Conservation (phyloP, 352 stramenopile genomes). For the Phytophthora niederhauseri region DNA sequence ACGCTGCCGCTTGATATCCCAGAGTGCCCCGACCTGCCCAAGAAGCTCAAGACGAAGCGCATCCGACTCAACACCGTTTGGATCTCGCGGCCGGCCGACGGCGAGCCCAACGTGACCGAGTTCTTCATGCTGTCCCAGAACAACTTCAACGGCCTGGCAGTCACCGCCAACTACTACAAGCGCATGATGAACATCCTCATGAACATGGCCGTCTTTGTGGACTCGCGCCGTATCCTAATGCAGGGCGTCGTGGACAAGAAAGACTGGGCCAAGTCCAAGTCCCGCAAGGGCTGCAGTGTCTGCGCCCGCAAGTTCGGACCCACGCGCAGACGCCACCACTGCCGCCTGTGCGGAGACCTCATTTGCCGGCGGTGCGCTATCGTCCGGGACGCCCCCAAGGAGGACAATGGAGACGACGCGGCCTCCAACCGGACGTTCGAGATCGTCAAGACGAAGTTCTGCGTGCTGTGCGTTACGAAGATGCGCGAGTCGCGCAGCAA, state of each 20-base stretch:
- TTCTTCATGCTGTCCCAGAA: slow-evolving; percentile 73
- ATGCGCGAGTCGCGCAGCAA: slow-evolving; percentile 46
- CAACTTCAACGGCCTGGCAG: slow-evolving; percentile 51
- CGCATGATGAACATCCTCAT: slow-evolving; percentile 65
- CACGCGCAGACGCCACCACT: slow-evolving; percentile 76
- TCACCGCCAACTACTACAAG: slow-evolving; percentile 52
- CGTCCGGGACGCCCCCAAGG: slow-evolving; percentile 54
- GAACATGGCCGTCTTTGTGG: slow-evolving; percentile 64
- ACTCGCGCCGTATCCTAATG: slow-evolving; percentile 65
- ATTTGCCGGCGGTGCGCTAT: slow-evolving; percentile 77
- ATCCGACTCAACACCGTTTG: slow-evolving; percentile 57
- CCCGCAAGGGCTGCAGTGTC: slow-evolving; percentile 61
- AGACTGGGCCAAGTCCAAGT: slow-evolving; percentile 54
- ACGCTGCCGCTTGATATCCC: slow-evolving; percentile 67
- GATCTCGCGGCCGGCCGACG: slow-evolving; percentile 45
- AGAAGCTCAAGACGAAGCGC: slow-evolving; percentile 61
- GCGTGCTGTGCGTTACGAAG: slow-evolving; percentile 64
- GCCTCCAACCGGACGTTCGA: slow-evolving; percentile 50
- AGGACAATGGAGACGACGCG: slow-evolving; percentile 12
- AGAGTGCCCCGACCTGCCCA: slow-evolving; percentile 61
- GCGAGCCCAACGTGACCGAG: slow-evolving; percentile 45
- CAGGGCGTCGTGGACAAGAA: slow-evolving; percentile 50
- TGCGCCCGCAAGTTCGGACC: slow-evolving; percentile 68
- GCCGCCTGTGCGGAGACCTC: slow-evolving; percentile 78
- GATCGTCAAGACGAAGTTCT: slow-evolving; percentile 75